A percentile compares a stretch with the other conserved stretches of the same genome.
These are phyloP conservation scores for Aspergillus cejpii DNA, from an alignment of 2,329 filamentous ascomycete genomes.

Conservation along the genomic window DNA sequence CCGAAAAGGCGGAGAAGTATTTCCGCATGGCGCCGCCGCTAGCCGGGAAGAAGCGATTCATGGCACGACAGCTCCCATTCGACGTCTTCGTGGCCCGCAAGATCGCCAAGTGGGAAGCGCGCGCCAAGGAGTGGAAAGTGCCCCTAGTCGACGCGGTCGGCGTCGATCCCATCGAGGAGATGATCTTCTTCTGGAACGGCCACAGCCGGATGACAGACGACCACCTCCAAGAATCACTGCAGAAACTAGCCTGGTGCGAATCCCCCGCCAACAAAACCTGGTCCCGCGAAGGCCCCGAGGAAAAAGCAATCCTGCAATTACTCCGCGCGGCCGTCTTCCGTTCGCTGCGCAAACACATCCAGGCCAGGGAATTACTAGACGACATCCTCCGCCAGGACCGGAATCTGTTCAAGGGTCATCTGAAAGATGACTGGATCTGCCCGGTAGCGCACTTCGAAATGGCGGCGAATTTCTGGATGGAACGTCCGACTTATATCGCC, in stretches of 20 bases:
- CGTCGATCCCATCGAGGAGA: slow-evolving; percentile 74
- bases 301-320: slow-evolving; percentile 59
- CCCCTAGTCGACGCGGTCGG: slow-evolving; percentile 75
- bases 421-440: slow-evolving; percentile 54
- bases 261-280: slow-evolving; percentile 53
- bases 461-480: slow-evolving; percentile 72
- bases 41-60: slow-evolving; percentile 79
- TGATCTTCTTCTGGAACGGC: slow-evolving; percentile 92
- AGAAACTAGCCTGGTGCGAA: slow-evolving; percentile 59
- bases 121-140: slow-evolving; percentile 60
- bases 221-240: slow-evolving; percentile 59
- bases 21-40: slow-evolving; percentile 65
- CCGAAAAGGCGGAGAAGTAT: slow-evolving; percentile 60
- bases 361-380: slow-evolving; percentile 60
- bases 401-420: slow-evolving; percentile 46
- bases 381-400: slow-evolving; percentile 57
- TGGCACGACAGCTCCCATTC: slow-evolving; percentile 83
- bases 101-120: slow-evolving; percentile 77
- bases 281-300: slow-evolving; percentile 50
- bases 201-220: slow-evolving; percentile 66
- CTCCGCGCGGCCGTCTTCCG: slow-evolving; percentile 61
- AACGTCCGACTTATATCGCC: slow-evolving; percentile 43
- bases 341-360: slow-evolving; percentile 54
- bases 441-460: slow-evolving; percentile 82
- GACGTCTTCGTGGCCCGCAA: slow-evolving; percentile 81